Percentiles rank a stretch among this genome's conserved stretches.
phyloP scores from a whole-genome alignment of 805 yeast genomes.

The Lipomyces starkeyi region DNA sequence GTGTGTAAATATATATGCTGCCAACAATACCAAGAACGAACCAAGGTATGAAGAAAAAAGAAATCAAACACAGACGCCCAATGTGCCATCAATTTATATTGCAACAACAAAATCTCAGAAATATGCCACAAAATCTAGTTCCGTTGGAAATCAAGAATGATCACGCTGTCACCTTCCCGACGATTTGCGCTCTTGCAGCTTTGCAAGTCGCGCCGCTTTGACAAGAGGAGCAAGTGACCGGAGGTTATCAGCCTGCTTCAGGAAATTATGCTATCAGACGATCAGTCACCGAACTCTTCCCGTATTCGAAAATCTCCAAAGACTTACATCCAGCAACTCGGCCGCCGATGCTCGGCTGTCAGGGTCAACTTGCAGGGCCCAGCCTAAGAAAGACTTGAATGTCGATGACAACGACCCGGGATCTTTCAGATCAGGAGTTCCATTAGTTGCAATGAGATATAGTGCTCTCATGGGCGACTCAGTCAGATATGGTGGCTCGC shows the following conservation, averaged over 20 bases:
- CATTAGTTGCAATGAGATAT: constrained; percentile 93
- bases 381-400: constrained; percentile 71
- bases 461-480: constrained; percentile 95
- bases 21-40: background rate
- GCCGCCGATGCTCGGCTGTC: constrained; percentile 80
- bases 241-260: constrained; percentile 36
- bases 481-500: constrained; percentile 97
- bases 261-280: constrained; percentile 36
- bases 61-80: background rate
- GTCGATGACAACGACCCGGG: constrained; percentile 76
- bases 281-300: background rate
- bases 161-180: background rate
- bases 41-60: background rate
- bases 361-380: constrained; percentile 83
- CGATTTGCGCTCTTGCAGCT: constrained; percentile 28
- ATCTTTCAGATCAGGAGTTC: constrained; percentile 91
- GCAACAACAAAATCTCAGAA: background rate
- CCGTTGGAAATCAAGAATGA: background rate
- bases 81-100: constrained; percentile 1
- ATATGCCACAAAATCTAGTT: background rate
- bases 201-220: constrained; percentile 38
- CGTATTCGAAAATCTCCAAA: constrained; percentile 13
- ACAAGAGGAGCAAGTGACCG: constrained; percentile 42
- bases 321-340: constrained; percentile 70
- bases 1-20: background rate